Evolutionary conservation across 129 eudicot species (phyloP), one percentile per base, ranked within the genome.

Genomic region (Arctium lappa): DNA sequence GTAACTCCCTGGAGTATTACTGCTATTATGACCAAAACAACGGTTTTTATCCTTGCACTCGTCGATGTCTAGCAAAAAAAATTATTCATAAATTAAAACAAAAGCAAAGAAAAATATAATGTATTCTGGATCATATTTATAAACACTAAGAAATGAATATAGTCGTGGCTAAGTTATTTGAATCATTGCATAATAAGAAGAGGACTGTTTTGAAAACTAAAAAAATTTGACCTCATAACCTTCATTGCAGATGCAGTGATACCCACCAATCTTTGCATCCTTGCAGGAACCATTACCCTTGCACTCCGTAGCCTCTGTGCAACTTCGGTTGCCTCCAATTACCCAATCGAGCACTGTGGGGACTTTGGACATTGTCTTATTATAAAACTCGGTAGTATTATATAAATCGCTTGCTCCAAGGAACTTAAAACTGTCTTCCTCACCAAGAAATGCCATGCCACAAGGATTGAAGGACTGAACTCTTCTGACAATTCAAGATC

Each of bases 381-480:
- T 4, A 27, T 22, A 53, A 31, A 13, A 8, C 9, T 5, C 69
- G 4, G 5, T 13, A 7, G 44, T 5, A 30, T 68, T 76, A 1
- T 5, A 3, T 48, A 86, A 75, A 83, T 86, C 86, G 11, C 31
- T 6, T 0, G 34, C 40, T 0, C 84, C 79, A 12, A 22, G 37
- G 74, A 86, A 86, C 3, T 6, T n/a, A 76, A 72, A 86, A 18
- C 72, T 82, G 4, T 75, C 79, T 22, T 37, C 37, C 29, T 86
- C 89, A 30, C 87, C 84, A 33, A 86, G 80, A 82, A 86, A 86
- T 1, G 86, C 86, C 4, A 78, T 48, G 71, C 86, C 77, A 66
- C 89, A 86, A 0, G 6, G n/a, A 29, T 82, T 78, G 72, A 82
- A 65, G 1, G 80, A 42, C 39, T 32, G 74, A 39, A 79, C 73